Evolutionary conservation across 768 basidiomycete genomes (phyloP).

Genomic region (Phanerodontia chrysosporium): DNA sequence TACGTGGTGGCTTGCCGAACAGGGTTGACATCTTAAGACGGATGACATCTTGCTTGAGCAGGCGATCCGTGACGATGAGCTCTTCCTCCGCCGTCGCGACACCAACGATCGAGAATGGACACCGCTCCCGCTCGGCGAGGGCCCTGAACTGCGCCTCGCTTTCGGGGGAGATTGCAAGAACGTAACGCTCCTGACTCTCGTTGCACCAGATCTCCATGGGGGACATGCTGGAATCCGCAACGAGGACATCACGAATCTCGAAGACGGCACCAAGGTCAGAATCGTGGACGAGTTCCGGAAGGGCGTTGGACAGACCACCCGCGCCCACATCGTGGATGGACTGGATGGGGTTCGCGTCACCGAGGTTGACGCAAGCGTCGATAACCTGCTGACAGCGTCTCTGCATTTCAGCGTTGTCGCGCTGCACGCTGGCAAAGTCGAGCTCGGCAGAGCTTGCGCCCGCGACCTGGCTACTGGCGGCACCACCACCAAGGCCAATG

Average conservation of each 20-base stretch:
- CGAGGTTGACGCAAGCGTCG: conserved; percentile 74
- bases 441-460: conserved; percentile 89
- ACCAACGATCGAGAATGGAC: conserved; percentile 91
- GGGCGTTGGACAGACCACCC: conserved; percentile 92
- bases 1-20: conserved; percentile 93
- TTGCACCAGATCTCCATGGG: conserved; percentile 99
- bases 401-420: conserved; percentile 99
- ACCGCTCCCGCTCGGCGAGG: conserved; percentile 85
- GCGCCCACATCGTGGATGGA: conserved; percentile 99
- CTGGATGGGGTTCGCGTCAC: conserved; percentile 72
- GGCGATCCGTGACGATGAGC: conserved; percentile 84
- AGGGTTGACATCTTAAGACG: conserved; percentile 90
- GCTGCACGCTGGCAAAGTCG: conserved; percentile 96
- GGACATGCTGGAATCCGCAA: conserved; percentile 91
- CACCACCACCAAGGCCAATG: conserved; percentile 95
- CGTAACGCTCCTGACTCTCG: conserved; percentile 97
- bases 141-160: conserved; percentile 60
- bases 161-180: conserved; percentile 77
- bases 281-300: conserved; percentile 97
- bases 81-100: conserved; percentile 77
- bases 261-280: conserved; percentile 86
- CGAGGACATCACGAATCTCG: conserved; percentile 89
- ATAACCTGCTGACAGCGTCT: conserved; percentile 96
- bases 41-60: conserved; percentile 77
- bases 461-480: conserved; percentile 89